These are phyloP conservation scores for Rhynchospora breviuscula DNA, from an alignment of 176 grass and related monocot species.

Conservation along the genomic window DNA sequence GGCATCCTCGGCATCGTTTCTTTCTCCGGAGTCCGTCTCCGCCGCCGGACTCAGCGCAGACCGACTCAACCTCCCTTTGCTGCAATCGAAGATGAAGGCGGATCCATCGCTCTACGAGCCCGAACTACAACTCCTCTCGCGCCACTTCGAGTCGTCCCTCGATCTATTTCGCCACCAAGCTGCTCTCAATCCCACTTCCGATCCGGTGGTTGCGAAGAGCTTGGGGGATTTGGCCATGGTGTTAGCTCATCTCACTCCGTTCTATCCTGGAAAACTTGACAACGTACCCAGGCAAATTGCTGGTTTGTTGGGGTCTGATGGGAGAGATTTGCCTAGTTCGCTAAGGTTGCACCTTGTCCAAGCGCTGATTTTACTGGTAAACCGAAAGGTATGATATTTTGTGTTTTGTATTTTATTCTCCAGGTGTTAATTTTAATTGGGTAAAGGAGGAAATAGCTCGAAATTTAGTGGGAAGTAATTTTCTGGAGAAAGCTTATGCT, in stretches of 20 bases:
- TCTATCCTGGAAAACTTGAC: slow-evolving; percentile 68
- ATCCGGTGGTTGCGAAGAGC: slow-evolving; percentile 60
- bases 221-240: slow-evolving; percentile 78
- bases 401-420: background rate
- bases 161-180: slow-evolving; percentile 69
- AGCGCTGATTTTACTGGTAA: slow-evolving; percentile 65
- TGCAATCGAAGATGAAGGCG: slow-evolving; percentile 94
- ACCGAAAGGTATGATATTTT: slow-evolving; percentile 57
- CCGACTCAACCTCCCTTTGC: slow-evolving; percentile 49
- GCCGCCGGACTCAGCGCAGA: slow-evolving; percentile 32
- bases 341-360: slow-evolving; percentile 68
- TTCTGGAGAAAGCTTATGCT: background rate
- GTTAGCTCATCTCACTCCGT: slow-evolving; percentile 73
- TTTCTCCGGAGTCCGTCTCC: slow-evolving; percentile 61
- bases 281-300: slow-evolving; percentile 55
- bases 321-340: slow-evolving; percentile 49
- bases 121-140: slow-evolving; percentile 59
- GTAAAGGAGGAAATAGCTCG: background rate
- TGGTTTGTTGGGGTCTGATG: slow-evolving; percentile 51
- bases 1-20: slow-evolving; percentile 30
- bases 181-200: slow-evolving; percentile 47
- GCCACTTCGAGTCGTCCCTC: slow-evolving; percentile 89
- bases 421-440: background rate
- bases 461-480: background rate
- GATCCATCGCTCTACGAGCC: slow-evolving; percentile 83